These are phyloP conservation scores for Globisporangium okanoganense DNA, from an alignment of 352 stramenopile species.

Conservation along the genomic window DNA sequence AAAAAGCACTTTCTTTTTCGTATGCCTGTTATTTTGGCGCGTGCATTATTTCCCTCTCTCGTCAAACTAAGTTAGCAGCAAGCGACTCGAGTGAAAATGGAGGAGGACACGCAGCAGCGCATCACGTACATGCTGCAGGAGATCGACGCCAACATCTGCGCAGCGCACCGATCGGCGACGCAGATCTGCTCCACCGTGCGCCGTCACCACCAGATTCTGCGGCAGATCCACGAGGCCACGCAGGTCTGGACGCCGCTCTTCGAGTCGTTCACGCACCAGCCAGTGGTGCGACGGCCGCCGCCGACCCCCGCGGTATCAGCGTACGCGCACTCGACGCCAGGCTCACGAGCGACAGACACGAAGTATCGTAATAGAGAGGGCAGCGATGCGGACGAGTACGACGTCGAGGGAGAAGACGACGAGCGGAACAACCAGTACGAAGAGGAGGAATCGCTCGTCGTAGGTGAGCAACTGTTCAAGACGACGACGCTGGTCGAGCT, in stretches of 20 bases:
- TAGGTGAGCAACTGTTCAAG: constrained; percentile 62
- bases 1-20: background rate
- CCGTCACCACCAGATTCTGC: constrained; percentile 70
- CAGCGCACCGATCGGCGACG: constrained; percentile 69
- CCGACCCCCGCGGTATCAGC: constrained; percentile 39
- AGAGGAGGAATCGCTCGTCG: constrained; percentile 36
- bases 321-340: constrained; percentile 18
- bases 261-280: constrained; percentile 56
- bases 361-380: background rate
- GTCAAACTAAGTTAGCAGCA: background rate
- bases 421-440: constrained; percentile 16
- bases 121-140: constrained; percentile 84
- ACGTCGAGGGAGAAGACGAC: constrained; percentile 19
- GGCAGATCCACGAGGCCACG: constrained; percentile 68
- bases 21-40: background rate
- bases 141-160: constrained; percentile 82
- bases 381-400: constrained; percentile 20
- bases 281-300: constrained; percentile 31
- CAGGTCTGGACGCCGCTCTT: constrained; percentile 79
- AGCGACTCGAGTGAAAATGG: constrained; percentile 40
- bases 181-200: constrained; percentile 69
- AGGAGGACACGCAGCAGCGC: constrained; percentile 72
- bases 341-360: constrained; percentile 12
- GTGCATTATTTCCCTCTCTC: too few species aligned
- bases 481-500: constrained; percentile 60